phyloP scores from a whole-genome alignment of 768 basidiomycete species.

The Termitomyces sp. region DNA sequence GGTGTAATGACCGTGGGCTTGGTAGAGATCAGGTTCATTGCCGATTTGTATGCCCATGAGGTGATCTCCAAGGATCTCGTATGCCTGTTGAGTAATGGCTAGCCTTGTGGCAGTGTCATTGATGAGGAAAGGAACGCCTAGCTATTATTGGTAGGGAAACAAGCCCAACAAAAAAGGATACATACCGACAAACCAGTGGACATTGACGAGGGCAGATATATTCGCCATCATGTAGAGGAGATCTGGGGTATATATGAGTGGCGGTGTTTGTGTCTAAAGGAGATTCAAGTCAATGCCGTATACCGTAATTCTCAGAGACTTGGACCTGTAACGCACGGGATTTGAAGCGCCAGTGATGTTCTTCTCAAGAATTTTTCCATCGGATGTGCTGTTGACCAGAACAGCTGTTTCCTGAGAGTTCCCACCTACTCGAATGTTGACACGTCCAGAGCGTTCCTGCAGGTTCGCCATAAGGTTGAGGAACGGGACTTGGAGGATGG shows the following conservation, averaged over 20 bases:
- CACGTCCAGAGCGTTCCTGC: constrained; percentile 58
- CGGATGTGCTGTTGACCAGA: constrained; percentile 46
- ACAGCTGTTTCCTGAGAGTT: constrained; percentile 74
- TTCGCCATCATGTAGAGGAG: constrained; percentile 67
- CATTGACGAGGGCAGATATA: constrained; percentile 58
- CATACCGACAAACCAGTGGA: constrained; percentile 65
- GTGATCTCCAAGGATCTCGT: constrained; percentile 63
- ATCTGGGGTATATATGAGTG: constrained; percentile 63
- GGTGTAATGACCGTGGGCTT: constrained; percentile 38
- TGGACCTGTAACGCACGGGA: constrained; percentile 13
- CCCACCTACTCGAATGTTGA: constrained; percentile 72
- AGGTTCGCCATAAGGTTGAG: constrained; percentile 78
- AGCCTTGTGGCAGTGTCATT: constrained; percentile 55
- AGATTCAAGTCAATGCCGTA: neutral
- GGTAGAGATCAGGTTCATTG: constrained; percentile 65
- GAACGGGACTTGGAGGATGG: constrained; percentile 58
- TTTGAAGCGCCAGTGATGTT: constrained; percentile 19
- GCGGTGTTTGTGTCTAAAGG: constrained; percentile 62
- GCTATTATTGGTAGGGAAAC: neutral
- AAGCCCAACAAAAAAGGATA: neutral
- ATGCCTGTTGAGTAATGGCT: constrained; percentile 56
- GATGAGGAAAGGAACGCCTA: constrained; percentile 60
- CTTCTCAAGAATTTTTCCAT: constrained; percentile 32
- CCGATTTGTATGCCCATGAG: constrained; percentile 71
- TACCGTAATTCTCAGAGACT: neutral